Evolutionary conservation across 345 rosid species (phyloP).

Genomic region (Trapa bicornis): DNA sequence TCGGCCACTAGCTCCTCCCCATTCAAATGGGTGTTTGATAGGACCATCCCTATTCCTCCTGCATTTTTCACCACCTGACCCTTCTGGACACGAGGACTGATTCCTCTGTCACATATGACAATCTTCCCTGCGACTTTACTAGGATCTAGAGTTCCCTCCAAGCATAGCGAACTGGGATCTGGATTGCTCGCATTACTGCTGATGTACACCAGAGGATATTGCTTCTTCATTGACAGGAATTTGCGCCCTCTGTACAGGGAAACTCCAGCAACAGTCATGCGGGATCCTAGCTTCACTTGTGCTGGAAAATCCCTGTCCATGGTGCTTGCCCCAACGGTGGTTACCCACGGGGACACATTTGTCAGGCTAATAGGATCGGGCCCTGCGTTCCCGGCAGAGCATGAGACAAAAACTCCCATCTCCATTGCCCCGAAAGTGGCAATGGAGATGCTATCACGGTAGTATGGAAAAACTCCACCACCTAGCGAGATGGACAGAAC

Average conservation of each 20-base stretch:
- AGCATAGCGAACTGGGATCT: conserved; percentile 47
- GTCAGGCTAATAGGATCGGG: conserved; percentile 53
- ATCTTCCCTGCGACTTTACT: conserved; percentile 46
- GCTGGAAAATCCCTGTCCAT: conserved; percentile 74
- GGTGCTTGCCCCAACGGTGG: conserved; percentile 74
- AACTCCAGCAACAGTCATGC: conserved; percentile 28
- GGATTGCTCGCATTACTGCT: conserved; percentile 42
- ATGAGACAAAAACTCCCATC: conserved; percentile 66
- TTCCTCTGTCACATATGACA: conserved; percentile 63
- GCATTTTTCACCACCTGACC: conserved; percentile 56
- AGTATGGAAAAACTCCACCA: conserved; percentile 54
- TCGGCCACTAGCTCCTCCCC: conserved; percentile 95
- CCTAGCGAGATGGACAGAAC: conserved; percentile 67
- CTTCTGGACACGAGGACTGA: conserved; percentile 48
- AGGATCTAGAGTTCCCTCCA: conserved; percentile 43
- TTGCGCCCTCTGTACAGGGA: conserved; percentile 53
- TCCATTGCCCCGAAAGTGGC: conserved; percentile 83
- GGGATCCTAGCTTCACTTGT: conserved; percentile 35
- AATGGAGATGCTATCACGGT: conserved; percentile 48
- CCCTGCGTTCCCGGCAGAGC: conserved; percentile 70
- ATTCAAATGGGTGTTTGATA: conserved; percentile 51
- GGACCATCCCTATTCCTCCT: conserved; percentile 59
- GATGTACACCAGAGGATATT: conserved; percentile 48
- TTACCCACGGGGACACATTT: conserved; percentile 73
- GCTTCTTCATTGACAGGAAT: conserved; percentile 18